Conservation (phyloP, 495 filamentous ascomycete species). For the Lindgomyces ingoldianus region DNA sequence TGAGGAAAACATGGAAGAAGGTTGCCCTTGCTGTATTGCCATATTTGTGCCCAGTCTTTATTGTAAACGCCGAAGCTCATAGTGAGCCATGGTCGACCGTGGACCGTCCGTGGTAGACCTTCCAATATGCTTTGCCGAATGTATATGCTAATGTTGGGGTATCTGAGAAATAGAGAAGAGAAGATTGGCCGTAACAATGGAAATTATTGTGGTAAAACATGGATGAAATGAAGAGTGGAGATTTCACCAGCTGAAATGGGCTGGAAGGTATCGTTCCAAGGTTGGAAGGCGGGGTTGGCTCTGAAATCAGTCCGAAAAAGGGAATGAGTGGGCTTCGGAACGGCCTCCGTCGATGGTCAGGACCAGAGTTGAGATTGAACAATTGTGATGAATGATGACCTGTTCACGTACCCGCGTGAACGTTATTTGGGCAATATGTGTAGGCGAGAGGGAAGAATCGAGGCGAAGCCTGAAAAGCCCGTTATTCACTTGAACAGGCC, state of each 20-base stretch:
- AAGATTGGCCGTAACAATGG: neutral
- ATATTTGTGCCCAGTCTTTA: neutral
- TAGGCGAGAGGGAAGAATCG: neutral
- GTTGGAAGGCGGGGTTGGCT: neutral
- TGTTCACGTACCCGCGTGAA: neutral
- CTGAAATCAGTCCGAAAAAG: constrained; percentile 5
- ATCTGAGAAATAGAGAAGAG: constrained; percentile 13
- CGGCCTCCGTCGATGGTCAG: neutral
- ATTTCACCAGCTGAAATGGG: neutral
- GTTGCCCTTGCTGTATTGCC: constrained; percentile 20
- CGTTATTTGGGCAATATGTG: neutral
- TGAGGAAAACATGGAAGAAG: constrained; percentile 7
- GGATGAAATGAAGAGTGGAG: constrained; percentile 22
- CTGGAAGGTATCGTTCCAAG: neutral
- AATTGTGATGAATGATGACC: neutral
- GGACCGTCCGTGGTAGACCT: neutral
- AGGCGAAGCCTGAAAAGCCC: neutral
- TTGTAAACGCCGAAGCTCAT: constrained; percentile 10
- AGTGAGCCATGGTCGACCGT: neutral
- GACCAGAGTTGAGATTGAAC: neutral
- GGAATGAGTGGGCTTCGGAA: neutral
- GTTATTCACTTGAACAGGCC: constrained; percentile 25
- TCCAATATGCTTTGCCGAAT: neutral
- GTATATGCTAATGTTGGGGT: constrained; percentile 8
- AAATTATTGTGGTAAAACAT: constrained; percentile 1